A percentile compares a stretch with the other conserved stretches of the same genome.
phyloP scores from a whole-genome alignment of 164 flowering plant species.

The Pachysandra terminalis region DNA sequence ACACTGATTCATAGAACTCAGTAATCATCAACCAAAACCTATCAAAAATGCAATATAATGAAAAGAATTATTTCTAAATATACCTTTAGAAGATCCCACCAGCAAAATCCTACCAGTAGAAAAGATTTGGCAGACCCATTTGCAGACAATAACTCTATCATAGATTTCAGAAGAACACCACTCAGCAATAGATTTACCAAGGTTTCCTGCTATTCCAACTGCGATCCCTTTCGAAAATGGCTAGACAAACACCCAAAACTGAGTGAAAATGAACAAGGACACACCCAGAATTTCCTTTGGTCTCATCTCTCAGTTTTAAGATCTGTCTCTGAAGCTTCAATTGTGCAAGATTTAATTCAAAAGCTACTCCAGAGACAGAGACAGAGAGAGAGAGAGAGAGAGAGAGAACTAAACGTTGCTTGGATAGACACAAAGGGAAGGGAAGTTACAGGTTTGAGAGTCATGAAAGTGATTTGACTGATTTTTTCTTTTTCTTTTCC shows the following conservation, averaged over 20 bases:
- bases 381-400: not conserved
- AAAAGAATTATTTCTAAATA: no score
- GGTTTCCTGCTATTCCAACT: not conserved
- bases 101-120: conserved; percentile 18
- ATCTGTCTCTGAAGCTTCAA: conserved; percentile 17
- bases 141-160: conserved; percentile 5
- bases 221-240: no score
- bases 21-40: not conserved
- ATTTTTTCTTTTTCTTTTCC: no score
- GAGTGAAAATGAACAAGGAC: conserved; percentile 15
- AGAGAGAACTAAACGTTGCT: not conserved
- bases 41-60: not conserved
- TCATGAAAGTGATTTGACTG: no score
- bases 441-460: no score
- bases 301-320: conserved; percentile 5
- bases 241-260: not conserved
- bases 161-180: not conserved
- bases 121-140: conserved; percentile 19
- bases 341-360: conserved; percentile 4
- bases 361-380: not conserved
- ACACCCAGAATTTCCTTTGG: conserved; percentile 1
- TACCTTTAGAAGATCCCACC: conserved; percentile 35
- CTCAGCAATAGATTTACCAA: not conserved
- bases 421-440: no score
- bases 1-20: not conserved